Evolutionary conservation across 805 yeast species (phyloP).

Genomic region (Myxozyma mucilagina): DNA sequence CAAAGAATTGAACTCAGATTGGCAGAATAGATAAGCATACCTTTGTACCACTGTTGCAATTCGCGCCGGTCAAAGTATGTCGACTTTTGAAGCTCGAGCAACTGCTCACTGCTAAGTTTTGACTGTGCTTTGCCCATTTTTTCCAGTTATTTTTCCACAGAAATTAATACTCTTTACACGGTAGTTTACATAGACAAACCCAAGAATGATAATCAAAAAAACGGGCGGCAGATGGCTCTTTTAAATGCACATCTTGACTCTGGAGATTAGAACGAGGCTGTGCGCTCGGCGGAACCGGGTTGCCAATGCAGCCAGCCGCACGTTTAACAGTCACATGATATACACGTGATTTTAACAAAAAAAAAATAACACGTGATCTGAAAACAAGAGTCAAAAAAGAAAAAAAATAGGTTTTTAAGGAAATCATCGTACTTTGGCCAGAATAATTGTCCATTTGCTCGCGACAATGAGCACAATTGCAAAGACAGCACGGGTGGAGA

Average conservation of each 20-base stretch:
- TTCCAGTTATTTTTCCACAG: neutral
- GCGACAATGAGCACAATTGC: neutral
- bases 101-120: slow-evolving; percentile 85
- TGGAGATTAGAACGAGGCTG: neutral
- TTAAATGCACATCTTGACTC: too few species aligned
- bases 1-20: neutral
- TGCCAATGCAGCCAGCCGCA: too few species aligned
- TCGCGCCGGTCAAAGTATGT: slow-evolving; percentile 93
- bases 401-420: neutral
- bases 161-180: neutral
- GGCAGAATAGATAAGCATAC: neutral
- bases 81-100: slow-evolving; percentile 73
- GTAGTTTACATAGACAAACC: neutral
- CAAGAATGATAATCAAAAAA: neutral
- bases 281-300: slow-evolving; percentile 1
- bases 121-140: slow-evolving; percentile 93
- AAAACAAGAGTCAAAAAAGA: neutral
- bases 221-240: neutral
- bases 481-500: slow-evolving; percentile 41
- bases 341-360: neutral
- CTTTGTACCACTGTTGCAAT: slow-evolving; percentile 97
- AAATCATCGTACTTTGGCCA: neutral
- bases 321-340: too few species aligned
- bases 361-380: neutral
- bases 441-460: neutral